These are phyloP conservation scores for Penicillium freii DNA, from an alignment of 2,329 filamentous ascomycete genomes.

Conservation along the genomic window DNA sequence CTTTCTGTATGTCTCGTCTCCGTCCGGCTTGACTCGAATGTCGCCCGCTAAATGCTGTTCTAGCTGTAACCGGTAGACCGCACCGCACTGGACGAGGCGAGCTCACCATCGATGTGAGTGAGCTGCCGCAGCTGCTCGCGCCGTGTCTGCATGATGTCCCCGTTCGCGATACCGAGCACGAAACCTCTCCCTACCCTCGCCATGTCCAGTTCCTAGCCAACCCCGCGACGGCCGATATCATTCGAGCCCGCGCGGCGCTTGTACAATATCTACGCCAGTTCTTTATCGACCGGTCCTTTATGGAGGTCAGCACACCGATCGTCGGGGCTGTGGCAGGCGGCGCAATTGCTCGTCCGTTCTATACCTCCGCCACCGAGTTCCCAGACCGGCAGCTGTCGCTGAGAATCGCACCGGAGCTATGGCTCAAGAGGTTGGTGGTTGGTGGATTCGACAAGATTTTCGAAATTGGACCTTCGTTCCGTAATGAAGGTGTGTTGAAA, in stretches of 20 bases:
- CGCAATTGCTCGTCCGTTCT: slow-evolving; percentile 81
- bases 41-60: slow-evolving; percentile 10
- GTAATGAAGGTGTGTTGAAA: slow-evolving; percentile 70
- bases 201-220: slow-evolving; percentile 87
- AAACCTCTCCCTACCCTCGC: slow-evolving; percentile 71
- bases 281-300: slow-evolving; percentile 68
- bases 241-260: slow-evolving; percentile 72
- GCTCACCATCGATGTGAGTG: slow-evolving; percentile 67
- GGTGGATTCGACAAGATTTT: slow-evolving; percentile 87
- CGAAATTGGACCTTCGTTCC: slow-evolving; percentile 87
- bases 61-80: slow-evolving; percentile 68
- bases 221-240: slow-evolving; percentile 62
- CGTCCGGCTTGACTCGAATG: slow-evolving; percentile 8
- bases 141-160: slow-evolving; percentile 80
- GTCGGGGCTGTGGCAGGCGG: slow-evolving; percentile 80
- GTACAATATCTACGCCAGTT: slow-evolving; percentile 71
- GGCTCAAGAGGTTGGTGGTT: slow-evolving; percentile 87
- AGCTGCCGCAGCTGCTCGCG: slow-evolving; percentile 69
- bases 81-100: slow-evolving; percentile 70
- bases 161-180: slow-evolving; percentile 64
- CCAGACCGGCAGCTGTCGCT: slow-evolving; percentile 69
- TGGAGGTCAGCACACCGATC: slow-evolving; percentile 90
- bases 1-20: slow-evolving; percentile 66
- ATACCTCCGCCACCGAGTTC: slow-evolving; percentile 75
- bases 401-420: slow-evolving; percentile 89